Percentiles rank a stretch among this genome's conserved stretches.
Evolutionary conservation across 2,329 filamentous ascomycete genomes (phyloP).

Genomic region (Colletotrichum incanum): DNA sequence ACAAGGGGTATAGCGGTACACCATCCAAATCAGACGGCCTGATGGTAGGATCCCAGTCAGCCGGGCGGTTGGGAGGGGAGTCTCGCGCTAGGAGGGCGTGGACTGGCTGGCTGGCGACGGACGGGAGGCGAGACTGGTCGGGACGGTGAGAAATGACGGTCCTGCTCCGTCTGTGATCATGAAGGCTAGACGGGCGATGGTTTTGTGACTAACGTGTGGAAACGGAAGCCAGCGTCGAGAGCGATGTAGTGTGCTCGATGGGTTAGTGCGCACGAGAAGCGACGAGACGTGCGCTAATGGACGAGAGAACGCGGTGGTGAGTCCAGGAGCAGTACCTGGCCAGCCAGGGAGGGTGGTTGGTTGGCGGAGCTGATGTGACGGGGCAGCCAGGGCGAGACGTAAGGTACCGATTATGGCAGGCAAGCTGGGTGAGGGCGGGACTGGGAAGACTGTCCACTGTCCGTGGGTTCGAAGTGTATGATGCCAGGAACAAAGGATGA

Average conservation of each 20-base stretch:
- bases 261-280: slow-evolving; percentile 13
- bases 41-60: slow-evolving; percentile 40
- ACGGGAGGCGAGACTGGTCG: slow-evolving; percentile 24
- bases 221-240: slow-evolving; percentile 20
- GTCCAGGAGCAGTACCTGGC: background rate
- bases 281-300: slow-evolving; percentile 23
- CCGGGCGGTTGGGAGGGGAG: slow-evolving; percentile 35
- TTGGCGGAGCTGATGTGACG: slow-evolving; percentile 29
- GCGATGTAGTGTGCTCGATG: background rate
- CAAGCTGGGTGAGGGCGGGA: slow-evolving; percentile 20
- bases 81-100: slow-evolving; percentile 14
- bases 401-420: slow-evolving; percentile 41
- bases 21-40: slow-evolving; percentile 29
- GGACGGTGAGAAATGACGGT: slow-evolving; percentile 18
- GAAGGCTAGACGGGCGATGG: background rate
- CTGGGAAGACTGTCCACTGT: slow-evolving; percentile 13
- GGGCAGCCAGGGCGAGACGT: slow-evolving; percentile 35
- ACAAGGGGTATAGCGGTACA: slow-evolving; percentile 41
- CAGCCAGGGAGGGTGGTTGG: slow-evolving; percentile 26
- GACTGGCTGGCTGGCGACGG: slow-evolving; percentile 34
- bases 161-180: slow-evolving; percentile 19
- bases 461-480: slow-evolving; percentile 23
- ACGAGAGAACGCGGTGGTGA: slow-evolving; percentile 31
- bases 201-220: slow-evolving; percentile 9
- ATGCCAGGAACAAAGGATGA: slow-evolving; percentile 38